Evolutionary conservation across 164 flowering plant genomes (phyloP).

Genomic region (Vitis amurensis): DNA sequence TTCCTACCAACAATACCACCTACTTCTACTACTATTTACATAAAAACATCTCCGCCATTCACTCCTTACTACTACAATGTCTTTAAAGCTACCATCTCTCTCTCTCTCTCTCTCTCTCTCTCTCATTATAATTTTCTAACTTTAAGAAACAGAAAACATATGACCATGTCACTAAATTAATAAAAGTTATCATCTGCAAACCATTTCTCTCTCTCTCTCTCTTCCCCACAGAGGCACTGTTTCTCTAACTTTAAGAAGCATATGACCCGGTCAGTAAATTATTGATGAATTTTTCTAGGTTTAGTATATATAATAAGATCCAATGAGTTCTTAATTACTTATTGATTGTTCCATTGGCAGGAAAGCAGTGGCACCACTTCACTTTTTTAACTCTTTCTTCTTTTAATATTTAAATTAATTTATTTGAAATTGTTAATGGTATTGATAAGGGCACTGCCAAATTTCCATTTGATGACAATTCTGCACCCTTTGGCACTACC

Average conservation of each 20-base stretch:
- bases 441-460: not conserved
- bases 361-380: not conserved
- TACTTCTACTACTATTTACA: constrained; percentile 5
- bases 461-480: not conserved
- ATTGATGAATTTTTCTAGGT: constrained; percentile 9
- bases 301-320: constrained; percentile 25
- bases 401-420: too few species aligned
- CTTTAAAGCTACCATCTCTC: constrained; percentile 1
- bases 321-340: constrained; percentile 29
- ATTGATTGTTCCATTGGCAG: constrained; percentile 24
- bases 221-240: constrained; percentile 2
- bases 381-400: not conserved
- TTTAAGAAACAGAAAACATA: constrained; percentile 37
- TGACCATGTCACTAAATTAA: constrained; percentile 31
- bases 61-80: not conserved
- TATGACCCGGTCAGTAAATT: constrained; percentile 33
- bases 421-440: not conserved
- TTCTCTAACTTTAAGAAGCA: constrained; percentile 41
- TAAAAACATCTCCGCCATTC: too few species aligned
- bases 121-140: constrained; percentile 20
- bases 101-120: constrained; percentile 21
- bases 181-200: constrained; percentile 3
- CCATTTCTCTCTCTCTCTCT: constrained; percentile 14
- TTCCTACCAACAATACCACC: not conserved
- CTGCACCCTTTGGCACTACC: not conserved